Conservation (phyloP, 768 basidiomycete species). For the Tricholoma flavovirens region DNA sequence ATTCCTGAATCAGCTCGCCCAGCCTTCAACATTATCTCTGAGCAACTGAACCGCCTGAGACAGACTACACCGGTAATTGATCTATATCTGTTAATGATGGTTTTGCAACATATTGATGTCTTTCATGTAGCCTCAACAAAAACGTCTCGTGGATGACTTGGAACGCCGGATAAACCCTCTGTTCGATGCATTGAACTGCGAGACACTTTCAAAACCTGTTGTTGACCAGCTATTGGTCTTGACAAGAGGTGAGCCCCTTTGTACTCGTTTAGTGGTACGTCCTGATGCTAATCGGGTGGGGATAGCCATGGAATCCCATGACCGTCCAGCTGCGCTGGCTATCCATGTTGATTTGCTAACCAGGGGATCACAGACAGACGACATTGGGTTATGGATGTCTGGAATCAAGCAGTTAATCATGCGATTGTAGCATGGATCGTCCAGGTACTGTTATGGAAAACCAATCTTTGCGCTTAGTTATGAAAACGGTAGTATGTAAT, state of each 20-base stretch:
- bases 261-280: background rate
- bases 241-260: slow-evolving; percentile 50
- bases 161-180: slow-evolving; percentile 80
- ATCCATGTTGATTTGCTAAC: slow-evolving; percentile 87
- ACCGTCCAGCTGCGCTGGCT: slow-evolving; percentile 71
- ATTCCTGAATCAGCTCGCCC: slow-evolving; percentile 68
- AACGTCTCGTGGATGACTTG: slow-evolving; percentile 79
- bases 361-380: slow-evolving; percentile 69
- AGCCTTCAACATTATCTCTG: slow-evolving; percentile 60
- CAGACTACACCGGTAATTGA: slow-evolving; percentile 68
- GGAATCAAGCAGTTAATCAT: slow-evolving; percentile 85
- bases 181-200: slow-evolving; percentile 90
- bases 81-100: background rate
- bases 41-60: slow-evolving; percentile 60
- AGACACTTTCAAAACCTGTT: slow-evolving; percentile 66
- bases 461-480: too few relatives aligned
- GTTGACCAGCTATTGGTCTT: slow-evolving; percentile 69
- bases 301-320: slow-evolving; percentile 74
- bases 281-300: slow-evolving; percentile 2
- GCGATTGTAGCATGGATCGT: slow-evolving; percentile 38
- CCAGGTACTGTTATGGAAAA: background rate
- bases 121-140: slow-evolving; percentile 64
- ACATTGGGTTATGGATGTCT: slow-evolving; percentile 85
- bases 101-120: background rate
- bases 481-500: too few relatives aligned